Evolutionary conservation across 176 grass and related monocot genomes (phyloP).

Genomic region (Tuctoria greenei): DNA sequence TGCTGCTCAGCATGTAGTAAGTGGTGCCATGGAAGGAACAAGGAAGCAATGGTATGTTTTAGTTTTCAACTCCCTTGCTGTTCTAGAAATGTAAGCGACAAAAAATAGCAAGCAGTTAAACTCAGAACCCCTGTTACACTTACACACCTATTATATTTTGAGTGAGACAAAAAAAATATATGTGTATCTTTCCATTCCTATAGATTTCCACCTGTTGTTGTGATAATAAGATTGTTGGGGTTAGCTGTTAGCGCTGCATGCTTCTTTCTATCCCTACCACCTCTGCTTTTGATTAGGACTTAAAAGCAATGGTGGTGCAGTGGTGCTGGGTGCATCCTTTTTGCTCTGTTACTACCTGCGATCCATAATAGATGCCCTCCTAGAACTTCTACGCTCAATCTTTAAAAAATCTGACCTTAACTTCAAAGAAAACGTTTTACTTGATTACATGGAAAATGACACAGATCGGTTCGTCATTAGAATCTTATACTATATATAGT

Average conservation of each 20-base stretch:
- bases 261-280: constrained; percentile 4
- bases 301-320: constrained; percentile 12
- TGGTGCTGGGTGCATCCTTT: not conserved
- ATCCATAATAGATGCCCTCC: not conserved
- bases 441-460: not conserved
- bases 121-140: too few species aligned
- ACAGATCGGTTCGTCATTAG: not conserved
- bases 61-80: constrained; percentile 25
- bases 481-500: not conserved
- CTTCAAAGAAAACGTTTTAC: not conserved
- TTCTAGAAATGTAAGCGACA: constrained; percentile 2
- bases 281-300: constrained; percentile 25
- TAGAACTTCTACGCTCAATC: not conserved
- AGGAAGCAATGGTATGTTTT: constrained; percentile 84
- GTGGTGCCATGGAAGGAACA: constrained; percentile 97
- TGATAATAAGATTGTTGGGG: not conserved
- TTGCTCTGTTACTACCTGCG: not conserved
- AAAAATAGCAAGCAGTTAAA: too few species aligned
- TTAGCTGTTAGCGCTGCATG: not conserved
- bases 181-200: not conserved
- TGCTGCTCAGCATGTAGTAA: constrained; percentile 91
- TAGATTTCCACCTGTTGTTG: not conserved
- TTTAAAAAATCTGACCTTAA: not conserved
- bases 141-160: constrained; percentile 23
- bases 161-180: not conserved